Conservation (phyloP, 257 asterid species). For the Striga asiatica region DNA sequence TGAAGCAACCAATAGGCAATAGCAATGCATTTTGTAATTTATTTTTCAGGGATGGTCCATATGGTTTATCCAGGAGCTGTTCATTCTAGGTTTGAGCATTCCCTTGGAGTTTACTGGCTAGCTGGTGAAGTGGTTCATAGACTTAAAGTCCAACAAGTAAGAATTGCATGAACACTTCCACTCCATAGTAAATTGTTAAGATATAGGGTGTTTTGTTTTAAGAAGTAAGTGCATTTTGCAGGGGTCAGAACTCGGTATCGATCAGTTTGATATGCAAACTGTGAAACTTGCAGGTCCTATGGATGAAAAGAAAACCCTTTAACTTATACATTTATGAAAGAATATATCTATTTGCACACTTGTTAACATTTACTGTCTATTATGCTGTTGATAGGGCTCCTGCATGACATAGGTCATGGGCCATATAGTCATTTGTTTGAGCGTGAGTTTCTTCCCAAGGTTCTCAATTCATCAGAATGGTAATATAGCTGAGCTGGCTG, state of each 20-base stretch:
- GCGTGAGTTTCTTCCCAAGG: slow-evolving; percentile 77
- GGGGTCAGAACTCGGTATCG: slow-evolving; percentile 89
- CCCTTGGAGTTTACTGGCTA: slow-evolving; percentile 94
- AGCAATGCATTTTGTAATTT: no score
- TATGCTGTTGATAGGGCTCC: slow-evolving; percentile 45
- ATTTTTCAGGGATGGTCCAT: slow-evolving; percentile 57
- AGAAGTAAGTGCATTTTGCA: slow-evolving; percentile 22
- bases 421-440: slow-evolving; percentile 95
- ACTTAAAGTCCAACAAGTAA: slow-evolving; percentile 58
- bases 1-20: no score
- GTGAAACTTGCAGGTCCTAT: slow-evolving; percentile 85
- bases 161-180: slow-evolving; percentile 17
- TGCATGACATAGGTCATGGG: slow-evolving; percentile 96
- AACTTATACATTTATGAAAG: slow-evolving; percentile 8
- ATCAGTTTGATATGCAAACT: slow-evolving; percentile 60
- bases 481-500: slow-evolving; percentile 23
- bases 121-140: slow-evolving; percentile 76
- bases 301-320: not conserved
- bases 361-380: slow-evolving; percentile 14
- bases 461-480: slow-evolving; percentile 54
- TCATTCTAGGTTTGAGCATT: slow-evolving; percentile 71
- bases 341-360: slow-evolving; percentile 11
- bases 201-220: not conserved
- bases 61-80: slow-evolving; percentile 97
- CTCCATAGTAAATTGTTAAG: not conserved